Evolutionary conservation across 805 yeast genomes (phyloP).

Genomic region (Pichia pseudocactophila): DNA sequence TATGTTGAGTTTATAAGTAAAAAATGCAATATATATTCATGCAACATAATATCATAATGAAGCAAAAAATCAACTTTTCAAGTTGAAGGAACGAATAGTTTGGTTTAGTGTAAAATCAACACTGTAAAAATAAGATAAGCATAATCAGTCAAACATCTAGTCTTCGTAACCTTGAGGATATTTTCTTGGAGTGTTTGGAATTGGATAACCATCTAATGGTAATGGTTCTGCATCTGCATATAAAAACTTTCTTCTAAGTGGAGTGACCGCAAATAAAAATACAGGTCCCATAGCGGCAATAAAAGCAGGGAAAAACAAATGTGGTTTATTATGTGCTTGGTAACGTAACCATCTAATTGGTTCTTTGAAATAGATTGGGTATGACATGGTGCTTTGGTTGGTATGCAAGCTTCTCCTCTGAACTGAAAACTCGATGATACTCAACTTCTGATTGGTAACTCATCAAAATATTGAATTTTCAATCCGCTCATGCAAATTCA

Average conservation of each 20-base stretch:
- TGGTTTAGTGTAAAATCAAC: neutral
- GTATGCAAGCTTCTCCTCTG: neutral
- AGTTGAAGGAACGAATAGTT: too few relatives aligned
- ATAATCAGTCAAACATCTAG: constrained; percentile 12
- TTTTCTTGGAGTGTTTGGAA: constrained; percentile 48
- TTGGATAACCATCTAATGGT: constrained; percentile 47
- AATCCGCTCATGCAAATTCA: neutral
- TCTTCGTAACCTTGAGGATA: constrained; percentile 49
- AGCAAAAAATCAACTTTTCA: too few relatives aligned
- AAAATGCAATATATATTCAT: neutral
- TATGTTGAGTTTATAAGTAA: neutral
- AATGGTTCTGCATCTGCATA: constrained; percentile 58
- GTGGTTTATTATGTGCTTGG: constrained; percentile 70
- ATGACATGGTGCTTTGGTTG: constrained; percentile 15
- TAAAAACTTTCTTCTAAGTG: constrained; percentile 59
- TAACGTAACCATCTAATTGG: constrained; percentile 66
- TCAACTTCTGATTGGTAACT: too few relatives aligned
- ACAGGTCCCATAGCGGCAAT: constrained; percentile 64
- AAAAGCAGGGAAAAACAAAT: constrained; percentile 53
- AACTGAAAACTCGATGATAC: too few relatives aligned
- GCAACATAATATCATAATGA: too few relatives aligned
- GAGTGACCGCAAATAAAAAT: constrained; percentile 49
- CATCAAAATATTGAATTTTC: too few relatives aligned
- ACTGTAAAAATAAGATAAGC: neutral
- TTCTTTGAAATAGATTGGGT: constrained; percentile 52